Base-by-base conservation (phyloP, 2,329 filamentous ascomycete species). In the Zymoseptoria ardabiliae region DNA sequence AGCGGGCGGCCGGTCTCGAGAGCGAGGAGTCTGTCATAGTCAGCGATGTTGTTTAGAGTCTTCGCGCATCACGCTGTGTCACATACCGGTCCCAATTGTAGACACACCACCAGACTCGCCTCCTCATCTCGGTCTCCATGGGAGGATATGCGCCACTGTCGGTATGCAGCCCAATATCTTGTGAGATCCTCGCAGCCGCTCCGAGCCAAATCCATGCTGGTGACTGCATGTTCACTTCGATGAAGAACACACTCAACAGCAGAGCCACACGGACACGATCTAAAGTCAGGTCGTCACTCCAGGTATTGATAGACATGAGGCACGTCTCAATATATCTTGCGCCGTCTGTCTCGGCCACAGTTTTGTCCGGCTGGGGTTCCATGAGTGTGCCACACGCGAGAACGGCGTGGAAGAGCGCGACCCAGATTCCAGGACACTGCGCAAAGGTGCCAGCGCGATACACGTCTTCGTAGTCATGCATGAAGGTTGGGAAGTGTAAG, bases 61-160 rank as follows among this genome's bases (percentile, higher is more conserved):
- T 19, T 51, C 11, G 13, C 13, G 3, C 25, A 23, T 10, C 5
- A n/a, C 30, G 11, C 28, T 13, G n/a, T n/a, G 49, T n/a, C 21
- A 11, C 78, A 70, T 71, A 86, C 85, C 91, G 85, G 75, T 99
- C 94, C 77, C 92, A 85, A 51, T 91, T 85, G 74, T 97, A 97
- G 58, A 96, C 84, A 13, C 90, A 85, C 91, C 94, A 99, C 93
- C 93, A 99, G 2, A 94, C 84, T 58, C 92, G 82, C 61, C 89
- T 85, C 57, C 92, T 85, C 85, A 93, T 91, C 74, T 97, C 93
- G 10, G 84, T 84, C 68, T 96, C 91, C 13, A 96, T 78, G 1
- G 85, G 80, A 2, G 88, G 82, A 81, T 87, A 91, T 0, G 86
- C 81, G 0, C 87, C 87, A 1, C 84, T 83, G 68, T 96, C 90